Evolutionary conservation across 2,329 filamentous ascomycete genomes (phyloP).

Genomic region (Fusarium protoensiforme): DNA sequence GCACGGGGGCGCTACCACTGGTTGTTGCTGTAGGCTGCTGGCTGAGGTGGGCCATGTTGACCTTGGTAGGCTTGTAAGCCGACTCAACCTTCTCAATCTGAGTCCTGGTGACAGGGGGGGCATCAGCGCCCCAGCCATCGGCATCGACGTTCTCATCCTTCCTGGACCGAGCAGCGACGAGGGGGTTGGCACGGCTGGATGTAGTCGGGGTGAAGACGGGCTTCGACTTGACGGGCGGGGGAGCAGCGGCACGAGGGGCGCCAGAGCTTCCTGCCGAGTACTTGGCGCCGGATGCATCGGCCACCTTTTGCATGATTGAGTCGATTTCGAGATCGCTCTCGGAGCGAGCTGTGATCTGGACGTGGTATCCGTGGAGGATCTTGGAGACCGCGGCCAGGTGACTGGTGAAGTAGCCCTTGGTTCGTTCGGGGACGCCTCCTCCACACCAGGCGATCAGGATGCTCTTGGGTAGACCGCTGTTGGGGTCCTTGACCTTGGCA

Average conservation of each 20-base stretch:
- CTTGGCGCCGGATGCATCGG: constrained; percentile 93
- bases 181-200: constrained; percentile 68
- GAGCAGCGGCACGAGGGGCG: constrained; percentile 62
- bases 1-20: constrained; percentile 62
- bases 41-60: constrained; percentile 88
- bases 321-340: constrained; percentile 90
- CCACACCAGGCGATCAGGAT: constrained; percentile 97
- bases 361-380: constrained; percentile 95
- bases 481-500: constrained; percentile 95
- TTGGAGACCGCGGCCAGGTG: constrained; percentile 91
- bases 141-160: constrained; percentile 72
- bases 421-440: constrained; percentile 96
- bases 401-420: constrained; percentile 98
- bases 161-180: constrained; percentile 73
- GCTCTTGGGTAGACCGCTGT: constrained; percentile 88
- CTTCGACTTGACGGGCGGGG: constrained; percentile 84
- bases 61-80: constrained; percentile 94
- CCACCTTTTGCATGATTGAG: constrained; percentile 89
- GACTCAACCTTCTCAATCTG: constrained; percentile 92
- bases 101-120: constrained; percentile 87
- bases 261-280: constrained; percentile 79
- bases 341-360: constrained; percentile 95
- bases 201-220: constrained; percentile 87
- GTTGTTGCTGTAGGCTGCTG: constrained; percentile 77
- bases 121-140: constrained; percentile 96